Evolutionary conservation across 805 yeast genomes (phyloP).

Genomic region (Teunomyces cretensis): DNA sequence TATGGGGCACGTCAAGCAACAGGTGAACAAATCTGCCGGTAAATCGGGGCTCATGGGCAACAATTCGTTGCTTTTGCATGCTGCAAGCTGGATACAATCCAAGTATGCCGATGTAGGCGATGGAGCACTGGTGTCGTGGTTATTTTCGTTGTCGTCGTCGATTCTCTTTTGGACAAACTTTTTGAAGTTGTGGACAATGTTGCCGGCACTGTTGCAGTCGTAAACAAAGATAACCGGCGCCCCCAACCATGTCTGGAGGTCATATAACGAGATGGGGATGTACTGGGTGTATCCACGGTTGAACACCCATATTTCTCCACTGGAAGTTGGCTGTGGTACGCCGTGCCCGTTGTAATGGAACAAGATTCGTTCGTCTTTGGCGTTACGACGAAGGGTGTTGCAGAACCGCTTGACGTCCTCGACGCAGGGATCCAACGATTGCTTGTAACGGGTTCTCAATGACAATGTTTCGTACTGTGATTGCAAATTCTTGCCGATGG

Average conservation of each 20-base stretch:
- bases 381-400: conserved; percentile 80
- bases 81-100: conserved; percentile 91
- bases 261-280: conserved; percentile 93
- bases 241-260: conserved; percentile 94
- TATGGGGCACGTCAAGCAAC: conserved; percentile 93
- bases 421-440: conserved; percentile 88
- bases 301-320: conserved; percentile 98
- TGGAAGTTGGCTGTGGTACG: conserved; percentile 93
- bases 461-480: conserved; percentile 87
- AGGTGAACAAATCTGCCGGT: conserved; percentile 94
- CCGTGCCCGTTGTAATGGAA: conserved; percentile 99
- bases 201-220: conserved; percentile 94
- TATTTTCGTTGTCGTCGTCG: conserved; percentile 74
- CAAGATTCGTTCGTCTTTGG: conserved; percentile 88
- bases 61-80: conserved; percentile 82
- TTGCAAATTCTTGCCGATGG: conserved; percentile 85
- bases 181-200: conserved; percentile 85
- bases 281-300: conserved; percentile 96
- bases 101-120: conserved; percentile 68
- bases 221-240: conserved; percentile 95
- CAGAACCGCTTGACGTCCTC: conserved; percentile 94
- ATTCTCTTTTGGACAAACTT: conserved; percentile 87
- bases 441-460: conserved; percentile 84
- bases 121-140: conserved; percentile 50
- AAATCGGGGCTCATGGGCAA: conserved; percentile 91